A percentile compares a stretch with the other conserved stretches of the same genome.
These are phyloP conservation scores for Alternaria longipes DNA, from an alignment of 2,329 filamentous ascomycete genomes.

Conservation along the genomic window DNA sequence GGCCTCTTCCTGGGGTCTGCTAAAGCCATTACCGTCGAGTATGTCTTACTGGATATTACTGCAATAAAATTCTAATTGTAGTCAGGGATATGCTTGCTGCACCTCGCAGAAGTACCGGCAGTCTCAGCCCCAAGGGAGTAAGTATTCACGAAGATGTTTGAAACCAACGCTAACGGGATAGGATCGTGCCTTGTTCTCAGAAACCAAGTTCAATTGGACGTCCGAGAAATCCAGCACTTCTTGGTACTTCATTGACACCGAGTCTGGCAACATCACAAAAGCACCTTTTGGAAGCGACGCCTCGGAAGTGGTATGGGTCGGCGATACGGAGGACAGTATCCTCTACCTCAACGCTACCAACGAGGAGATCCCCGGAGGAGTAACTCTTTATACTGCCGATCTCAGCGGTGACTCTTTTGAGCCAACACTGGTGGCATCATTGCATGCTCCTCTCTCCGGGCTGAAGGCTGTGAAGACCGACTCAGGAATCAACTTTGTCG, in stretches of 20 bases:
- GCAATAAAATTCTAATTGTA: constrained; percentile 9
- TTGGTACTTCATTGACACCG: constrained; percentile 48
- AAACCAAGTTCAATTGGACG: constrained; percentile 50
- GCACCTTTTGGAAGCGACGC: constrained; percentile 45
- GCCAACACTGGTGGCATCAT: constrained; percentile 46
- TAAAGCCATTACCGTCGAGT: constrained; percentile 41
- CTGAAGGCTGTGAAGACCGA: constrained; percentile 57
- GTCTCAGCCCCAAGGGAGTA: constrained; percentile 46
- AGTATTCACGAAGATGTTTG: constrained; percentile 3
- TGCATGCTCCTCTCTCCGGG: constrained; percentile 60
- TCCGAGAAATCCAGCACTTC: constrained; percentile 59
- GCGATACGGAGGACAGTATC: constrained; percentile 58
- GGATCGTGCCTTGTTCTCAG: constrained; percentile 46
- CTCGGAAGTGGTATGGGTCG: constrained; percentile 48
- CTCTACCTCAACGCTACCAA: constrained; percentile 71
- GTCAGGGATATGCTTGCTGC: constrained; percentile 34
- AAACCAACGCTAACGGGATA: constrained; percentile 17
- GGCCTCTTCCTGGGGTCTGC: constrained; percentile 39
- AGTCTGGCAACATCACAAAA: constrained; percentile 44
- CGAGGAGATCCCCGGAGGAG: constrained; percentile 58
- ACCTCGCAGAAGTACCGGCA: constrained; percentile 45
- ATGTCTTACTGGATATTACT: neutral
- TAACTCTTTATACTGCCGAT: constrained; percentile 48
- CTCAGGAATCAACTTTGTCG: constrained; percentile 57
- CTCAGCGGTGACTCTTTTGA: constrained; percentile 35